phyloP scores from a whole-genome alignment of 208 protist species.

The Trypanosoma congolense region DNA sequence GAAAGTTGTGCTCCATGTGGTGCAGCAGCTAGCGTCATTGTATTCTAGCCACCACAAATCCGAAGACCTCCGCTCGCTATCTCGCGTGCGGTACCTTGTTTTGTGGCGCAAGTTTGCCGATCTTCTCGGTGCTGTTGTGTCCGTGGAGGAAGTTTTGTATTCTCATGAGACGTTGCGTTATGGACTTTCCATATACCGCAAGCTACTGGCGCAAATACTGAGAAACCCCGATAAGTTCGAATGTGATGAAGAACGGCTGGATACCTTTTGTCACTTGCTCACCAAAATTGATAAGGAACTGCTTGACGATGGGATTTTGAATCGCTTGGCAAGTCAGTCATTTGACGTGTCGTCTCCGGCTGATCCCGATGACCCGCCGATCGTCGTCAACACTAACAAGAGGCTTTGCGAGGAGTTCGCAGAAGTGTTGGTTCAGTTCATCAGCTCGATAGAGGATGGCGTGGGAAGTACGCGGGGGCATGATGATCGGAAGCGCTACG shows the following conservation, averaged over 20 bases:
- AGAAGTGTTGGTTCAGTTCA: constrained; percentile 26
- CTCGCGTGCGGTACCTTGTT: constrained; percentile 44
- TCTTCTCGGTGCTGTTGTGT: constrained; percentile 66
- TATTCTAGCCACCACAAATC: constrained; percentile 32
- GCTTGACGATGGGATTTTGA: constrained; percentile 69
- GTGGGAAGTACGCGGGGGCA: constrained; percentile 31
- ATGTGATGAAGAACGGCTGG: constrained; percentile 31
- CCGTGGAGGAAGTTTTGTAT: constrained; percentile 74
- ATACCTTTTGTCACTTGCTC: constrained; percentile 51
- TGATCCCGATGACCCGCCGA: constrained; percentile 12
- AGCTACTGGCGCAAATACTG: constrained; percentile 49
- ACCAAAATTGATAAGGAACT: constrained; percentile 56
- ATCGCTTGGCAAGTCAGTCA: constrained; percentile 39
- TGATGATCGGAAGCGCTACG: constrained; percentile 34
- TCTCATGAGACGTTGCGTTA: constrained; percentile 55
- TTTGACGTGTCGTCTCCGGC: constrained; percentile 46
- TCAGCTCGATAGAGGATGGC: constrained; percentile 19
- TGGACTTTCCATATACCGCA: constrained; percentile 57
- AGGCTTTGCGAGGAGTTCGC: constrained; percentile 60
- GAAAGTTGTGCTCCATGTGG: constrained; percentile 51
- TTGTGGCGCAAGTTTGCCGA: constrained; percentile 69
- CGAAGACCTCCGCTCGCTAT: constrained; percentile 31
- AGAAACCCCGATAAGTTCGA: constrained; percentile 39
- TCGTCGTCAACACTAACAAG: constrained; percentile 40
- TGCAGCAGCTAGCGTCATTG: constrained; percentile 75